Evolutionary conservation across 2,329 filamentous ascomycete genomes (phyloP), one percentile per base, ranked within the genome.

Genomic region (Cladophialophora chaetospira): DNA sequence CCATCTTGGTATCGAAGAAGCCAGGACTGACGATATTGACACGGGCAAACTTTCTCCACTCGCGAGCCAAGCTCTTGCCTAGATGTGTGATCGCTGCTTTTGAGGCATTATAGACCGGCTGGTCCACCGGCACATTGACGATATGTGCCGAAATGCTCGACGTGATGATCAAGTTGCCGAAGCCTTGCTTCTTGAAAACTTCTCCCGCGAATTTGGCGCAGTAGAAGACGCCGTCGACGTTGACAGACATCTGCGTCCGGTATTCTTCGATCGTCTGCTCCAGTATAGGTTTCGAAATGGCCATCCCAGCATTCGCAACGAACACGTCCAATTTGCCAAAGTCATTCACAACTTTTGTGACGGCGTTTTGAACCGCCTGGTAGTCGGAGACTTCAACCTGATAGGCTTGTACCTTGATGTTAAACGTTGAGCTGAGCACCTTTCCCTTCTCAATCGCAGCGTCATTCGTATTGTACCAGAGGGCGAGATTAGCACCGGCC

Each of bases 301-400:
- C 67, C 23, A 75, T 72, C 1, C 77, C 77, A 0, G 77, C 75
- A 63, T 78, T 79, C 15, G 72, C 77, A 28, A 80, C 70, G 33
- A 79, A 68, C 50, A 80, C 73, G 51, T 77, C 72, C 8, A 79
- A 69, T 28, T 70, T 69, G 11, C 75, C 75, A 63, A 78, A 78
- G 36, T 75, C 73, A 5, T 63, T 57, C 2, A 65, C 66, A 11
- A 76, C 69, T 25, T 70, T 58, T 33, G 11, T 45, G 3, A 78
- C 64, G 2, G 65, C 63, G 1, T 44, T 40, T 33, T 71, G 64
- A 8, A 77, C 72, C 5, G 69, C 64, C 3, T 58, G 45, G 33
- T 68, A 65, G 42, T 68, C 60, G 10, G 58, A 55, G 3, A 74
- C 71, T 35, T 73, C 60, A 25, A 69, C 66, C 48, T 72, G 62